Percentiles rank a stretch among this genome's conserved stretches.
Conservation (phyloP, 345 rosid genomes). For the Eucalyptus globulus region DNA sequence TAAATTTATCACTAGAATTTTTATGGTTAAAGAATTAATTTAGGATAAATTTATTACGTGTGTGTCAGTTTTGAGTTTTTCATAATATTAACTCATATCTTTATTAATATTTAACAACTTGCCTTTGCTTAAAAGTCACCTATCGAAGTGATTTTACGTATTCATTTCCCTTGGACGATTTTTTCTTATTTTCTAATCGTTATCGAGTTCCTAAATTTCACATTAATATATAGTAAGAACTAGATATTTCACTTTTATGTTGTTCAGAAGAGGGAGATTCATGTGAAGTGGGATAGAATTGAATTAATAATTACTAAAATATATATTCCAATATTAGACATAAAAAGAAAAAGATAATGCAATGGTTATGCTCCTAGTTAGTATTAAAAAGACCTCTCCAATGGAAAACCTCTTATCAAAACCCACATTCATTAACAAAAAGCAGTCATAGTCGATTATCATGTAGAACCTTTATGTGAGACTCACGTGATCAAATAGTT, state of each 20-base stretch:
- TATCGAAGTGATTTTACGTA: accelerated
- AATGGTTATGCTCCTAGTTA: background rate
- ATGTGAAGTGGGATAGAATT: background rate
- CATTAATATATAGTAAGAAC: accelerated
- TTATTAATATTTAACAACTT: background rate
- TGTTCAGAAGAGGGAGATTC: background rate
- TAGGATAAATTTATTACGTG: accelerated
- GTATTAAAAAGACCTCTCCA: background rate
- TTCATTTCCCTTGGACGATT: background rate
- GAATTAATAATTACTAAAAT: background rate
- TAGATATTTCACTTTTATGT: background rate
- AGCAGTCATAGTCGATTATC: accelerated
- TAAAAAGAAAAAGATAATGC: too few relatives aligned
- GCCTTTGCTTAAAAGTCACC: accelerated
- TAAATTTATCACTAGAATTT: too few relatives aligned
- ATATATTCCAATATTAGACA: background rate
- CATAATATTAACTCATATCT: accelerated
- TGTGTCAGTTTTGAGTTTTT: accelerated
- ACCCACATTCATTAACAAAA: background rate
- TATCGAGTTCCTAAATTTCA: background rate
- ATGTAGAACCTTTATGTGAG: background rate
- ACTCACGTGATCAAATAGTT: background rate
- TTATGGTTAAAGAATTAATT: accelerated
- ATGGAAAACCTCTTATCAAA: too few relatives aligned
- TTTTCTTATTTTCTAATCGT: background rate